phyloP scores from a whole-genome alignment of 2,329 filamentous ascomycete genomes.

The Ceratocystis alfenasii region DNA sequence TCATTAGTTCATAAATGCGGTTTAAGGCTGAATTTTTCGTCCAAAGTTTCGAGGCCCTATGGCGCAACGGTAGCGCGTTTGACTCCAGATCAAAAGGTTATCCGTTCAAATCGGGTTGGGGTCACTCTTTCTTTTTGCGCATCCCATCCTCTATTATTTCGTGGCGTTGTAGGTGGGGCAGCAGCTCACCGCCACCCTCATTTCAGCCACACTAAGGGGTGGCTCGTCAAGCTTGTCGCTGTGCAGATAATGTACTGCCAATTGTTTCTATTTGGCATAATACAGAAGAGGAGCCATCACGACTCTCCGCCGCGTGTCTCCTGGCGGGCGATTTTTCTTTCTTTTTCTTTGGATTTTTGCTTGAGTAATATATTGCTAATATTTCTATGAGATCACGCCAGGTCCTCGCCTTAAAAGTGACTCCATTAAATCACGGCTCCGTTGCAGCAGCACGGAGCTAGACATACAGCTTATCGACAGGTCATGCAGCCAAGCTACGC shows the following conservation, averaged over 20 bases:
- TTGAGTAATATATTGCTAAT: not conserved
- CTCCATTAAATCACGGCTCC: too few relatives aligned
- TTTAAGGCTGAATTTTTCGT: not conserved
- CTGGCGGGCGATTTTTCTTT: not conserved
- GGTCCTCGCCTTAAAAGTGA: not conserved
- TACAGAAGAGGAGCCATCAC: not conserved
- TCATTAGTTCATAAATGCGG: not conserved
- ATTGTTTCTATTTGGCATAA: conserved; percentile 1
- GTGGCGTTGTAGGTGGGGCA: too few relatives aligned
- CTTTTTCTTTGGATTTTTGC: not conserved
- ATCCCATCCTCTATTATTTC: too few relatives aligned
- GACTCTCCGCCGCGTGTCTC: not conserved
- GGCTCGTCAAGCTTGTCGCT: not conserved
- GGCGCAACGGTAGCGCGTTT: conserved; percentile 22
- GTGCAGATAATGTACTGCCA: not conserved
- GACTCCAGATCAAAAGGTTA: conserved; percentile 22
- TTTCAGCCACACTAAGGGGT: conserved; percentile 3
- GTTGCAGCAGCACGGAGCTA: conserved; percentile 1
- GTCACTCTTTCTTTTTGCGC: not conserved
- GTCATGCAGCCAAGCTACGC: conserved; percentile 1
- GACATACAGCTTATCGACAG: not conserved
- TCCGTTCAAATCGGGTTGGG: conserved; percentile 22
- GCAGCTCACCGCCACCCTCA: not conserved
- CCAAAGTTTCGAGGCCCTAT: conserved; percentile 10
- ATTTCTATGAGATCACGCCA: not conserved